Base-by-base conservation (phyloP, 176 grass and related monocot genomes). In the Ensete ventricosum region DNA sequence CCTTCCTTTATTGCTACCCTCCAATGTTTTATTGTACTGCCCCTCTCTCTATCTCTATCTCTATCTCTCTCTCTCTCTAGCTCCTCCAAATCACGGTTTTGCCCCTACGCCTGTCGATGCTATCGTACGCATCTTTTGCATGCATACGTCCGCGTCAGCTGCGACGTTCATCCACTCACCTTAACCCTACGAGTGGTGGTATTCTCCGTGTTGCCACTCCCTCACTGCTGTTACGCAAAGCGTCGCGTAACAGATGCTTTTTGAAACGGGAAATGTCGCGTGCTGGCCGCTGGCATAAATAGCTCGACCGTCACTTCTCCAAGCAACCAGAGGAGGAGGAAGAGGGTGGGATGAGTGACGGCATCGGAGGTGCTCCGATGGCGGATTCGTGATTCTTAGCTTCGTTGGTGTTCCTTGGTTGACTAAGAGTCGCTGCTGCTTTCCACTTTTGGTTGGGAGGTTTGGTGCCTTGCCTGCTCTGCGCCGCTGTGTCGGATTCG, bases 131-230 rank as follows among this genome's bases (percentile, higher is more conserved):
- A 53, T 25, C 17, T 34, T 73, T 54, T 74, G 72, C 72, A 73
- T 73, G 72, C 72, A 73, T 57, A 55, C 72, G 72, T 73, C 72
- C 16, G 24, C 53, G 54, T 74, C 72, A 74, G 11, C 52, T 73
- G 52, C 9, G 51, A 17, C 29, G 20, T 20, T 55, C 12, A 5
- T 55, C 21, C 55, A 10, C n/a, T 7, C 52, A 1, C 34, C 3
- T 43, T 43, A 43, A 73, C 52, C 1, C 71, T 24, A 10, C 22
- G 4, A 1, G 6, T 5, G 21, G 22, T 16, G 8, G 24, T 57
- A 27, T 74, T 74, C 29, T 55, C 52, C 5, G 13, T 57, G 52
- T 8, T 57, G 21, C 72, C 72, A 74, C 72, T 57, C 22, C 2
- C 71, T 11, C 52, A 54, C 71, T 43, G 4, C 34, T 43, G 34